phyloP scores from a whole-genome alignment of 441 rosid species.

The Pelargonium cotyledonis region DNA sequence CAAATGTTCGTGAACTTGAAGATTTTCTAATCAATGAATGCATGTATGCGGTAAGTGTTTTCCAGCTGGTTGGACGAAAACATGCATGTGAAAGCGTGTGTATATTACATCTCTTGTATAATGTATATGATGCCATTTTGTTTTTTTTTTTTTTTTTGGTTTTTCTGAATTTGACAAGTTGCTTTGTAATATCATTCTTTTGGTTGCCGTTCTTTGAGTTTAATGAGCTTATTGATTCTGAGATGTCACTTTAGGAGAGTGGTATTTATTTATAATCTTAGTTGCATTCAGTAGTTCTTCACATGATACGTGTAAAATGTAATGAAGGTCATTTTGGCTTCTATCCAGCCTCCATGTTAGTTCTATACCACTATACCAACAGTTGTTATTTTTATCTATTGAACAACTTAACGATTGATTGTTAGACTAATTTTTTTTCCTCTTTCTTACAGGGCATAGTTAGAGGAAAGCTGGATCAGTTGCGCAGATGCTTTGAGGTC shows the following conservation, averaged over 20 bases:
- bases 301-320: background rate
- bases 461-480: slow-evolving; percentile 93
- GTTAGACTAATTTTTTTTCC: slow-evolving; percentile 10
- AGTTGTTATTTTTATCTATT: background rate
- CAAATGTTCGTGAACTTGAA: slow-evolving; percentile 94
- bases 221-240: background rate
- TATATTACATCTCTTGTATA: slow-evolving; percentile 1
- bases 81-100: background rate
- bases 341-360: background rate
- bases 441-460: slow-evolving; percentile 68
- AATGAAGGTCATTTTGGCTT: background rate
- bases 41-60: slow-evolving; percentile 82
- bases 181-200: background rate
- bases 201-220: background rate
- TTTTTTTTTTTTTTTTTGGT: background rate
- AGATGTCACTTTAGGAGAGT: background rate
- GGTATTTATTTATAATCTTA: background rate
- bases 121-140: background rate
- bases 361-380: background rate
- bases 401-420: background rate
- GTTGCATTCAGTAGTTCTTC: background rate
- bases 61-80: slow-evolving; percentile 8
- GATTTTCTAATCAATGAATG: slow-evolving; percentile 98
- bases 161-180: background rate
- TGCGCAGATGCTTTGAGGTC: slow-evolving; percentile 95